Conservation (phyloP, 192 early-diverging fungal species). For the Allomyces arbusculus region DNA sequence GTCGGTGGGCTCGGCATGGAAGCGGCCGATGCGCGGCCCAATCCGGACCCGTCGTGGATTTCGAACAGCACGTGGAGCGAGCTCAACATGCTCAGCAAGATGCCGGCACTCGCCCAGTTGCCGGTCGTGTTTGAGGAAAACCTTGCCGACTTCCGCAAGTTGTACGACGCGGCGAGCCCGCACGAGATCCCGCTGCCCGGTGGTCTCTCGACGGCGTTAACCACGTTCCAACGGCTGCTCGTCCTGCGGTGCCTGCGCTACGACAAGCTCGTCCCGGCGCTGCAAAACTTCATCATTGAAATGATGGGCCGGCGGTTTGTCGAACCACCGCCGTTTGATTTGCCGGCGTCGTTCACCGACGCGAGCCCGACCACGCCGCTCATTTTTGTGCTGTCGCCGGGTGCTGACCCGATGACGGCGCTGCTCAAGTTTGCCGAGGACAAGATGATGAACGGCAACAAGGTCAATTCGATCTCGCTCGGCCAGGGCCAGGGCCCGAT, state of each 20-base stretch:
- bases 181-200: conserved; percentile 22
- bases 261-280: conserved; percentile 27
- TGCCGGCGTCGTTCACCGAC: conserved; percentile 33
- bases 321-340: conserved; percentile 40
- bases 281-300: conserved; percentile 35
- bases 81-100: conserved; percentile 21
- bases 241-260: conserved; percentile 24
- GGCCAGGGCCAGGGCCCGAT: conserved; percentile 47
- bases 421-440: conserved; percentile 42
- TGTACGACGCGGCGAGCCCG: conserved; percentile 16
- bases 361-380: conserved; percentile 30
- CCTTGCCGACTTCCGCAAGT: conserved; percentile 23
- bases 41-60: conserved; percentile 5
- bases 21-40: conserved; percentile 12
- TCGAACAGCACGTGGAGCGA: conserved; percentile 36
- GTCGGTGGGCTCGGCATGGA: conserved; percentile 29
- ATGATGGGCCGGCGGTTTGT: conserved; percentile 43
- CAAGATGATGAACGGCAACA: conserved; percentile 29
- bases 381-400: conserved; percentile 40
- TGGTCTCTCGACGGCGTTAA: conserved; percentile 22
- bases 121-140: conserved; percentile 18
- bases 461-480: conserved; percentile 38
- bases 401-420: conserved; percentile 41
- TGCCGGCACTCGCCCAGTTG: conserved; percentile 26
- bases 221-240: conserved; percentile 15